These are phyloP conservation scores for Trametes sanguinea DNA, from an alignment of 768 basidiomycete genomes.

Conservation along the genomic window DNA sequence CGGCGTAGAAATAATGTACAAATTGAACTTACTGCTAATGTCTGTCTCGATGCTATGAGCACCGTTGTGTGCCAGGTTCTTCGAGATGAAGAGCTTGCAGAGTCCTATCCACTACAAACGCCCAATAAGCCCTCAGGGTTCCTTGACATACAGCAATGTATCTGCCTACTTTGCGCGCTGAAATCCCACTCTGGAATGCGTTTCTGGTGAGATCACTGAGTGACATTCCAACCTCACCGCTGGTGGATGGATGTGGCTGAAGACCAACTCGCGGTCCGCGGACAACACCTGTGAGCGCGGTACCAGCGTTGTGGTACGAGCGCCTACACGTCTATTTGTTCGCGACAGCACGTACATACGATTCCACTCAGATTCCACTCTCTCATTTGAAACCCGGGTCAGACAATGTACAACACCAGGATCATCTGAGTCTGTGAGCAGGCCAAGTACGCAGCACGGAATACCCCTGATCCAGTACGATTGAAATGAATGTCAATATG, in stretches of 20 bases:
- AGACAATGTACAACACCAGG: too few species aligned
- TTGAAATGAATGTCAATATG: background rate
- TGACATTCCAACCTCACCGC: constrained; percentile 48
- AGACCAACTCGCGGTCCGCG: background rate
- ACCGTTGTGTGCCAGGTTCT: constrained; percentile 42
- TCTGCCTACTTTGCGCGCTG: constrained; percentile 58
- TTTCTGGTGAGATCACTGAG: constrained; percentile 70
- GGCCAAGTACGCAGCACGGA: too few species aligned
- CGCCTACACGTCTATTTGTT: too few species aligned
- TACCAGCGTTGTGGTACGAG: too few species aligned
- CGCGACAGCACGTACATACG: too few species aligned
- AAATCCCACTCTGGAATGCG: constrained; percentile 69
- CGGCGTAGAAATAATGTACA: background rate
- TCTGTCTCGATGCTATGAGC: constrained; percentile 51
- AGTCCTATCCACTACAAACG: constrained; percentile 64
- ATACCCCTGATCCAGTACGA: too few species aligned
- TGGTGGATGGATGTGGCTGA: too few species aligned
- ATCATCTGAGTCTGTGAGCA: too few species aligned
- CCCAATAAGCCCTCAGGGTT: background rate
- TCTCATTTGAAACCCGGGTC: too few species aligned
- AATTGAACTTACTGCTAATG: constrained; percentile 56
- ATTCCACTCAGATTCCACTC: too few species aligned
- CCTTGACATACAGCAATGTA: background rate
- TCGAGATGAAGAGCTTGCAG: constrained; percentile 62
- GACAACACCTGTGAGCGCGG: background rate